A percentile compares a stretch with the other conserved stretches of the same genome.
phyloP scores from a whole-genome alignment of 1,284 basidiomycete genomes.

The Calocybe gambosa region DNA sequence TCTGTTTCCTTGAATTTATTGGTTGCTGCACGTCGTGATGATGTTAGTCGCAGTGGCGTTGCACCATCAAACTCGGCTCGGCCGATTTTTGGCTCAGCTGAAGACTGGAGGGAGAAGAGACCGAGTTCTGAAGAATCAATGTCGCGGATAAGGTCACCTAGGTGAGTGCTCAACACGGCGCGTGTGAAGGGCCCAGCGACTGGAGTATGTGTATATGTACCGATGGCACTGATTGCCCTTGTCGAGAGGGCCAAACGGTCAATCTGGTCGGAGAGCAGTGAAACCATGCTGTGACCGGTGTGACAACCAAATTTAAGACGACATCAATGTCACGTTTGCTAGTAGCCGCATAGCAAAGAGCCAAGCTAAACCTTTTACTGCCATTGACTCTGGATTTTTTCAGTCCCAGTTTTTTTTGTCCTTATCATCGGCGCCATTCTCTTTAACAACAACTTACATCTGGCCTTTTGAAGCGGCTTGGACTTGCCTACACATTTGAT shows the following conservation, averaged over 20 bases:
- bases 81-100: slow-evolving; percentile 36
- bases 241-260: slow-evolving; percentile 35
- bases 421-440: not conserved
- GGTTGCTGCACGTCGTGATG: slow-evolving; percentile 34
- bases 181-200: slow-evolving; percentile 41
- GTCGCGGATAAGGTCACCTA: slow-evolving; percentile 73
- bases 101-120: slow-evolving; percentile 49
- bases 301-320: slow-evolving; percentile 4
- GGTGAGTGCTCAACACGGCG: slow-evolving; percentile 54
- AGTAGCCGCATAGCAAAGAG: not conserved
- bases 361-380: not conserved
- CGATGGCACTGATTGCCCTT: slow-evolving; percentile 28
- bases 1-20: slow-evolving; percentile 44
- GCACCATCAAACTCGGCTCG: slow-evolving; percentile 63
- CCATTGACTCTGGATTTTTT: not conserved
- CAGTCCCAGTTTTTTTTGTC: not conserved
- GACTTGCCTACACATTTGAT: slow-evolving; percentile 1
- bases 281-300: slow-evolving; percentile 27
- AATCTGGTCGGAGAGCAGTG: slow-evolving; percentile 36
- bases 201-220: slow-evolving; percentile 18
- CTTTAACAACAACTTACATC: not conserved
- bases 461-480: not conserved
- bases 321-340: slow-evolving; percentile 1
- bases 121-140: slow-evolving; percentile 70
- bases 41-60: slow-evolving; percentile 55